Base-by-base conservation (phyloP, 495 filamentous ascomycete species). In the Thermochaetoides thermophila region DNA sequence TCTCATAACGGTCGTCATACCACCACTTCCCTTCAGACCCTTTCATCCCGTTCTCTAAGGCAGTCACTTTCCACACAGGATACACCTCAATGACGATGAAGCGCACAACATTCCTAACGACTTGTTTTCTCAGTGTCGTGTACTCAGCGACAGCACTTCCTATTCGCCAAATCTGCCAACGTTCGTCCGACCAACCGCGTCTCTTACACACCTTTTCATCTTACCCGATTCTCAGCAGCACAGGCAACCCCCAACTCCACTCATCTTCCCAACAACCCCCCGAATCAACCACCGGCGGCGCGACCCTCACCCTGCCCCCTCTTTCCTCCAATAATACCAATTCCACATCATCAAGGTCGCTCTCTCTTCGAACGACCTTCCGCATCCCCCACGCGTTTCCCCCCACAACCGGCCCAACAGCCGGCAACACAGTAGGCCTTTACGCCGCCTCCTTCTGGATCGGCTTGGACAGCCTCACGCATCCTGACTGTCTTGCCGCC, bases 361-460 rank as follows among this genome's bases (percentile, higher is more conserved):
- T n/a, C n/a, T n/a, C n/a, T n/a, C n/a, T n/a, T n/a, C n/a, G 38
- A 0, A 36, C 34, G 9, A 36, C 37, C 37, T 39, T 50, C 33
- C 23, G 21, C 27, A 17, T 53, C 15, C 50, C 50, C 14, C 4
- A 8, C 19, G 42, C 43, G 24, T 5, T 14, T 6, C 27, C 41
- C 17, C 50, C 50, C 23, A 35, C 27, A 5, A 1, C 23, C 1
- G 50, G 50, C 11, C 50, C 48, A 0, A 52, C 50, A 7, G 42
- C 34, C 25, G 31, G 32, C 29, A 43, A 43, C 31, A 12, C 34
- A 0, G 29, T 21, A 5, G 33, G 33, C 34, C 14, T 41, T 20
- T 53, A 50, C 44, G 44, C 43, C 2, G 41, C 47, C 17, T 50
- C 46, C 5, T 42, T 53, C 17, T 43, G 35, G 36, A n/a, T 53